Evolutionary conservation across 2,329 filamentous ascomycete genomes (phyloP).

Genomic region (Byssochlamys sp.): DNA sequence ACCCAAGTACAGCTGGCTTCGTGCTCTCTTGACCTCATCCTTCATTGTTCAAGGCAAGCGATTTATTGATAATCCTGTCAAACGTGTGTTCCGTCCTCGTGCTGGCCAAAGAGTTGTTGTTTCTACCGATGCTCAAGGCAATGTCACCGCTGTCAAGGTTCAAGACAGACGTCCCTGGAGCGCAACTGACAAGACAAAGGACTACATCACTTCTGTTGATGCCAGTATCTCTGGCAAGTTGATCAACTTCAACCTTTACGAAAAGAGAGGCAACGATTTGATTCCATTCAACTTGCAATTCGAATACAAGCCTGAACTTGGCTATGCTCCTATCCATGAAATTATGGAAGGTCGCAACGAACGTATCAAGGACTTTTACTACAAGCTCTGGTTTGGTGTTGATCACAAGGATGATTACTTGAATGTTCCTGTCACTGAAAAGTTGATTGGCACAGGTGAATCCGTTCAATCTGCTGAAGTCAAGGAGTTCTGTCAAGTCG

Average conservation of each 20-base stretch:
- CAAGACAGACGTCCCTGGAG: no score
- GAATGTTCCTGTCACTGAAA: constrained; percentile 71
- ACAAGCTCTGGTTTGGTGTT: constrained; percentile 92
- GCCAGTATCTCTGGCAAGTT: constrained; percentile 63
- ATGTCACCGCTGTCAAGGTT: no score
- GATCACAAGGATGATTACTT: constrained; percentile 74
- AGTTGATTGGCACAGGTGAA: constrained; percentile 80
- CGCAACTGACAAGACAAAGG: no score
- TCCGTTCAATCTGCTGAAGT: constrained; percentile 86
- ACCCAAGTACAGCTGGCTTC: constrained; percentile 80
- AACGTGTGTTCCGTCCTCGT: constrained; percentile 76
- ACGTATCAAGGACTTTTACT: constrained; percentile 98
- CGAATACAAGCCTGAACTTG: constrained; percentile 86
- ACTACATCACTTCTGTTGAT: no score
- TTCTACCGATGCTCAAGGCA: constrained; percentile 71
- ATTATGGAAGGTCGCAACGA: constrained; percentile 95
- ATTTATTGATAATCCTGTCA: constrained; percentile 93
- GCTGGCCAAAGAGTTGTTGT: constrained; percentile 87
- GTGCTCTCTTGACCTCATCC: constrained; percentile 86
- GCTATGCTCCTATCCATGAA: constrained; percentile 94
- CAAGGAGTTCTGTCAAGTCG: constrained; percentile 97
- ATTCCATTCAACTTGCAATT: constrained; percentile 79
- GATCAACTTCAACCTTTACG: constrained; percentile 81
- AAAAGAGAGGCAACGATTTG: constrained; percentile 78
- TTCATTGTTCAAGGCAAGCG: constrained; percentile 91